phyloP scores from a whole-genome alignment of 169 alveolate genomes.

The Miamiensis avidus region DNA sequence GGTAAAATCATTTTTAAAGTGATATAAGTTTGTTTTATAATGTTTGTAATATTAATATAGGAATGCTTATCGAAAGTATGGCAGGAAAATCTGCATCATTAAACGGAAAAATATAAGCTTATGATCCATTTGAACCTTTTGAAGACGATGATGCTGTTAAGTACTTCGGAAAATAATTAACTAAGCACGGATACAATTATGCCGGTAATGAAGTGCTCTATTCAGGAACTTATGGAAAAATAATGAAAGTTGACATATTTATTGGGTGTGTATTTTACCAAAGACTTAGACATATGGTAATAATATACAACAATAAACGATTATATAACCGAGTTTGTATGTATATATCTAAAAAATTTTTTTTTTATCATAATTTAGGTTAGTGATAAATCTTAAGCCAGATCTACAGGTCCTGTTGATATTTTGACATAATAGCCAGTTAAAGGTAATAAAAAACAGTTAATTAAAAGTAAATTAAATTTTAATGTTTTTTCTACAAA shows the following conservation, averaged over 20 bases:
- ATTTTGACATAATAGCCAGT: slow-evolving; percentile 98
- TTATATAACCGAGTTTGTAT: background rate
- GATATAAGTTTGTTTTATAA: background rate
- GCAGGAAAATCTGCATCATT: slow-evolving; percentile 99
- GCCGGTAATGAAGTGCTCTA: slow-evolving; percentile 98
- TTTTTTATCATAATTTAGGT: slow-evolving; percentile 5
- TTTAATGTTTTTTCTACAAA: background rate
- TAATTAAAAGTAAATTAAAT: background rate
- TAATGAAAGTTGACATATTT: slow-evolving; percentile 97
- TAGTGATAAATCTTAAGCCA: slow-evolving; percentile 83
- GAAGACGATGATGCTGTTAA: slow-evolving; percentile 78
- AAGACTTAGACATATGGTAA: slow-evolving; percentile 99
- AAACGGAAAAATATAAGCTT: slow-evolving; percentile 92
- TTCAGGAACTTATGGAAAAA: slow-evolving; percentile 97
- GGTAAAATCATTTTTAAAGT: slow-evolving; percentile 81
- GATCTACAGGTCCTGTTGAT: slow-evolving; percentile 99
- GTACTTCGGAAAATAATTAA: slow-evolving; percentile 80
- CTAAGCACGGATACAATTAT: slow-evolving; percentile 93
- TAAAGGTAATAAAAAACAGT: slow-evolving; percentile 54
- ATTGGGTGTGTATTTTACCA: slow-evolving; percentile 99
- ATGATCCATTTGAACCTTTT: slow-evolving; percentile 76
- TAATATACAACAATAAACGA: slow-evolving; percentile 52
- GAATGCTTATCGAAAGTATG: slow-evolving; percentile 96
- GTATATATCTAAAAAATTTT: background rate
- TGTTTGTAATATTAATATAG: background rate